Conservation (phyloP, 495 filamentous ascomycete genomes). For the Achaetomiella virescens region DNA sequence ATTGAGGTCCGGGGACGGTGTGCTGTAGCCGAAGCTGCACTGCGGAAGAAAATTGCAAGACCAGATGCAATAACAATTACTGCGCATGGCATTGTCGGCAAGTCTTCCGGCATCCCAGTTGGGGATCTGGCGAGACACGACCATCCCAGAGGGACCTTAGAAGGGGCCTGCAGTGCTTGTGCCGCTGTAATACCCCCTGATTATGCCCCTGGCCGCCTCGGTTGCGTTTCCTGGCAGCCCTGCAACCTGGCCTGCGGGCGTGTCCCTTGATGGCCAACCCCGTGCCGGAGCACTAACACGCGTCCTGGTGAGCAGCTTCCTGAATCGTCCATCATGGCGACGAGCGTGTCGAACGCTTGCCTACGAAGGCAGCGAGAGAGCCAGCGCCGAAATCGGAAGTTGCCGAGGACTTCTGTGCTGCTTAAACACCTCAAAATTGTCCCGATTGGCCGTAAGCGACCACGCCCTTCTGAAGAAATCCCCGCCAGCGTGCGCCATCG, state of each 20-base stretch:
- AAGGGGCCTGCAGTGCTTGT: background rate
- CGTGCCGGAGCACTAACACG: background rate
- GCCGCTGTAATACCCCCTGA: background rate
- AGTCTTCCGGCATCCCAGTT: background rate
- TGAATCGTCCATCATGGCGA: conserved; percentile 19
- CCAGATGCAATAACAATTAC: background rate
- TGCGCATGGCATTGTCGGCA: conserved; percentile 1
- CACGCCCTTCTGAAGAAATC: conserved; percentile 12
- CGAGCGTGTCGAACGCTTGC: background rate
- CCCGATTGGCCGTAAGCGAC: conserved; percentile 20
- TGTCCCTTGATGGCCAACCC: background rate
- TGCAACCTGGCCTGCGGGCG: conserved; percentile 8
- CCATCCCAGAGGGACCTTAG: background rate
- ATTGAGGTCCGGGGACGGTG: conserved; percentile 1
- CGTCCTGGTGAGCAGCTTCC: conserved; percentile 23
- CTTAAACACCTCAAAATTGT: conserved; percentile 11
- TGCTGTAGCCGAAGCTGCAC: conserved; percentile 2
- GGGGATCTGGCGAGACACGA: background rate
- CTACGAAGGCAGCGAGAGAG: background rate
- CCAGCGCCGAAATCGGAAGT: conserved; percentile 28
- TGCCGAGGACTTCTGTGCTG: conserved; percentile 15
- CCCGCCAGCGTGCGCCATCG: conserved; percentile 7
- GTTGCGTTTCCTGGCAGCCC: conserved; percentile 12
- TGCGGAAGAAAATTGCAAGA: background rate
- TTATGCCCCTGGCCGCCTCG: background rate